Base-by-base conservation (phyloP, 2,329 filamentous ascomycete species). In the Alternaria brassicae region DNA sequence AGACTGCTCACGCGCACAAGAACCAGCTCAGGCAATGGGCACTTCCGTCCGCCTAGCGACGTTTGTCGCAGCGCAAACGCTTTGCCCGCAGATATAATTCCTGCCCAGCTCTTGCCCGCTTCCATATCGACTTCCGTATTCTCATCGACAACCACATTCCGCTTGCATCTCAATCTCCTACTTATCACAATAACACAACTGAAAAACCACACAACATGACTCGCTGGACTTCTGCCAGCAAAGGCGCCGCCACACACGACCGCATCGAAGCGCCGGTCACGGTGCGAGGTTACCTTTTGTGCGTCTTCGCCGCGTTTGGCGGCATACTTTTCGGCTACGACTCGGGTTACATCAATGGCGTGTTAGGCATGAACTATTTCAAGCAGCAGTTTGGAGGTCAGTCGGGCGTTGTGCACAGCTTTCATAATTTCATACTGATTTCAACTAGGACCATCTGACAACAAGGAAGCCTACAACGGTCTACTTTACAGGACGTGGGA, bases 301-400 rank as follows among this genome's bases (percentile, higher is more conserved):
- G 80, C 67, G 79, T 73, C 42, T 82, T 82, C 57, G 81, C 80
- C 3, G 79, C 81, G n/a, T 82, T 83, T 63, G 81, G 81, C 62
- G 81, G 81, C 67, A 90, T 91, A 79, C 89, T 92, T 81, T 91
- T 92, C 79, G 90, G 90, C 49, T 93, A 91, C 78, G 90, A 92
- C 72, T 91, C 89, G 40, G 90, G 90, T 68, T 91, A 90, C 80
- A 91, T 91, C 81, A 88, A 87, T 75, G 87, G 87, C 74, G 86
- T 89, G 59, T 79, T 85, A 39, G 85, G 63, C 13, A 78, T 78
- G 76, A 66, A 74, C 56, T 75, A 64, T 56, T 76, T 77, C 68
- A 75, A 76, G 66, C 67, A 74, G 40, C 62, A 71, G 47, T 76
- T 75, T 56, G 74, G 74, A 47, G 45, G 71, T 72, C 82, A 88